Base-by-base conservation (phyloP, 108 stramenopile genomes). In the Poteriospumella lacustris region DNA sequence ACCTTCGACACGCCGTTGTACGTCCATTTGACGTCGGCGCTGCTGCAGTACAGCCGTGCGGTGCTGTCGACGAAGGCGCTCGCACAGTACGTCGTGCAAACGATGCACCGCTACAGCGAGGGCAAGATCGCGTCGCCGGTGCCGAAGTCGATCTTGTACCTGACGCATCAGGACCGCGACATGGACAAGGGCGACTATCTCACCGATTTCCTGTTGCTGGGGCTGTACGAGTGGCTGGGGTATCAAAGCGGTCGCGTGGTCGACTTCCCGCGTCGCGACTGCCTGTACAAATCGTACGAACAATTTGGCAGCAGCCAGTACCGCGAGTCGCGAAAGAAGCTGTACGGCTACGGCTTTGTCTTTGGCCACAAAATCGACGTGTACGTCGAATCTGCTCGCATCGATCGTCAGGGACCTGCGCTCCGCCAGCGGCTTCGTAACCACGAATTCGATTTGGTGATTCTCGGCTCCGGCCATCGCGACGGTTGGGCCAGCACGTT, bases 31-130 rank as follows among this genome's bases (percentile, higher is more conserved):
- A 15, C 24, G 24, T 19, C 19, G 15, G 52, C 52, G 19, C 15
- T 56, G 52, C 24, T 56, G 52, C 52, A 0, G 5, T 70, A 70
- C 29, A 5, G 5, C 0, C 69, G 69, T 15, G 1, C 1, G n/a
- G 0, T 1, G 0, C 38, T 70, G 0, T 28, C 69, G 26, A 41
- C 69, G 0, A 42, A 24, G 29, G 69, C 44, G 0, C 43, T 47
- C 5, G 69, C 69, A 33, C 2, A 2, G 42, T 70, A 70, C 5
- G 42, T 70, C 44, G 31, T 70, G 40, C 34, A 70, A 42, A 41
- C 69, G 28, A 42, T 19, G 69, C 31, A 42, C 43, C 43, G 38
- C 26, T 56, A 56, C 24, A 56, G 52, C 24, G 19, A 56, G 24
- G 15, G 24, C 24, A 19, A 56, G 15, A 56, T 56, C 19, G 24